Base-by-base conservation (phyloP, 768 basidiomycete species). In the Termitomyces heimii region DNA sequence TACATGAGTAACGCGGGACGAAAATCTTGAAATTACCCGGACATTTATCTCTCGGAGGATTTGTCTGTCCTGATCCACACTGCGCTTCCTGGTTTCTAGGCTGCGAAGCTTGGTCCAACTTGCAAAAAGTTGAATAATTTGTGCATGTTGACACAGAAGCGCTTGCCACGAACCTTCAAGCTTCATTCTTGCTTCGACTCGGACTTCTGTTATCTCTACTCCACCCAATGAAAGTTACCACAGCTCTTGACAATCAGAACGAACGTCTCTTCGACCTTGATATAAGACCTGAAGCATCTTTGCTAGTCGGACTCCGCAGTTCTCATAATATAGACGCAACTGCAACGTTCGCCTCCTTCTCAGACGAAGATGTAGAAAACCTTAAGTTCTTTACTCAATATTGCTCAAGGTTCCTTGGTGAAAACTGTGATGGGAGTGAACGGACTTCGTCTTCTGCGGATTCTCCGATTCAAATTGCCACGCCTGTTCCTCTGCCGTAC, bases 401-500 rank as follows among this genome's bases (percentile, higher is more conserved):
- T 26, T 55, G 58, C 40, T 50, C 53, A 16, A 44, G 18, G 5
- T 59, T 37, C 42, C 46, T 35, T 8, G 39, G 13, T n/a, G 39
- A 53, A 39, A 24, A 13, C 32, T 12, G n/a, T 18, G 3, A 8
- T 20, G 29, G 13, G 22, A 54, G n/a, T 34, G 34, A 37, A 34
- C 31, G 31, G 12, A 40, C 5, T 22, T 16, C 24, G 31, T 37
- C 52, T 1, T 31, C 26, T 12, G 24, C 43, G 14, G 49, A 34
- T 35, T 43, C 37, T 20, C 22, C 46, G 12, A 54, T 65, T 35
- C 56, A 59, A n/a, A 70, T 72, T 29, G 66, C 61, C 4, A 65
- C 70, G 14, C 71, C 71, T 28, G 62, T 72, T 10, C 68, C 70
- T n/a, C 52, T 71, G 7, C 64, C 67, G 5, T 70, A 68, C 50